These are phyloP conservation scores for Phylloporus sp. DNA, from an alignment of 768 basidiomycete species.

Conservation along the genomic window DNA sequence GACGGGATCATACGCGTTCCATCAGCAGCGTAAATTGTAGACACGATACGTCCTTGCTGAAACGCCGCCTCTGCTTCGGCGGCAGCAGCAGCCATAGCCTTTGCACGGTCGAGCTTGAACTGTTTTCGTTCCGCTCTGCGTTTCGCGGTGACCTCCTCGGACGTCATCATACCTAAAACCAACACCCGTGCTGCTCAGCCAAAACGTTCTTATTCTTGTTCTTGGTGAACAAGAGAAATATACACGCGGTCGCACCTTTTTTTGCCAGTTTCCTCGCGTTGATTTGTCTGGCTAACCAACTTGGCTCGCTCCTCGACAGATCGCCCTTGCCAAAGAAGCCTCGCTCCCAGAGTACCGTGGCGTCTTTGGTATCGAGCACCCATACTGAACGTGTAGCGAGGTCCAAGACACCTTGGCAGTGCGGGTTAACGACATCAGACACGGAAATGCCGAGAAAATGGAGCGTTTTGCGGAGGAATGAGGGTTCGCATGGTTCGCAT, in stretches of 20 bases:
- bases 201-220: too few species aligned
- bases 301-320: conserved; percentile 91
- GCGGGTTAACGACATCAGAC: conserved; percentile 62
- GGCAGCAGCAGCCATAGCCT: conserved; percentile 76
- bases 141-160: conserved; percentile 87
- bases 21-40: conserved; percentile 53
- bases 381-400: conserved; percentile 80
- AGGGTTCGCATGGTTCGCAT: conserved; percentile 35
- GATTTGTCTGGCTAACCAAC: conserved; percentile 79
- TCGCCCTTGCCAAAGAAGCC: conserved; percentile 99
- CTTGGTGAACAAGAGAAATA: neutral
- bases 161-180: conserved; percentile 44
- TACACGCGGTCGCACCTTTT: conserved; percentile 41
- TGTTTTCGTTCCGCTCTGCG: conserved; percentile 85
- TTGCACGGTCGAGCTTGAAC: conserved; percentile 89
- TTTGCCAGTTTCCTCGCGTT: conserved; percentile 51
- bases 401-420: conserved; percentile 76
- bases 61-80: conserved; percentile 78
- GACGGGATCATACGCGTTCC: conserved; percentile 55
- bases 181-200: neutral
- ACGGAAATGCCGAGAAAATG: conserved; percentile 54
- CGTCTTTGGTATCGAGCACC: conserved; percentile 62
- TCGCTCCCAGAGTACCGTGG: conserved; percentile 71
- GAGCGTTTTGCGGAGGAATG: conserved; percentile 42
- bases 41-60: conserved; percentile 59